phyloP scores from a whole-genome alignment of 768 basidiomycete genomes.

The Strobilomyces echinocephalus region DNA sequence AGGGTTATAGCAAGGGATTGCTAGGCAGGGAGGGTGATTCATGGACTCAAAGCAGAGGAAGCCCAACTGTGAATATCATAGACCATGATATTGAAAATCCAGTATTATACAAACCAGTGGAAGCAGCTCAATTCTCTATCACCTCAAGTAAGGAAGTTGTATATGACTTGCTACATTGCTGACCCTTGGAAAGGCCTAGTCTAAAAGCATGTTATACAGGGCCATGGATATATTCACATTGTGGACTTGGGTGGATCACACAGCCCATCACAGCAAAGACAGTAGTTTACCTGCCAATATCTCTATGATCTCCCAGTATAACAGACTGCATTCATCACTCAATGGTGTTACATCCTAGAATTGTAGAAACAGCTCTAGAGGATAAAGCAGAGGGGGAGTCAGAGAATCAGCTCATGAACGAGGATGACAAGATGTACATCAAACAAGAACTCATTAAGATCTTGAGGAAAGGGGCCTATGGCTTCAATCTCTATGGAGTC shows the following conservation, averaged over 20 bases:
- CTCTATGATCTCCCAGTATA: constrained; percentile 59
- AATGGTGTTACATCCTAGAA: constrained; percentile 61
- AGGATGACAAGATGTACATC: too few relatives aligned
- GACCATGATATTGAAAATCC: constrained; percentile 72
- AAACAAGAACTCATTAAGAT: too few relatives aligned
- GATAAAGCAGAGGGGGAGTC: too few relatives aligned
- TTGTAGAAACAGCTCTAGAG: too few relatives aligned
- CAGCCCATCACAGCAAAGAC: constrained; percentile 85
- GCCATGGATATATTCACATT: constrained; percentile 73
- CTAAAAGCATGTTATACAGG: constrained; percentile 85
- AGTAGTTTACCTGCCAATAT: constrained; percentile 59
- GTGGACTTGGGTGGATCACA: constrained; percentile 75
- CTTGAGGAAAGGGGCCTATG: too few relatives aligned
- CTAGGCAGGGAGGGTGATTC: too few relatives aligned
- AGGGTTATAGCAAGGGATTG: too few relatives aligned
- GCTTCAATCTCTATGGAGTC: too few relatives aligned
- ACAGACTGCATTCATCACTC: constrained; percentile 35
- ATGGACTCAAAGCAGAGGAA: too few relatives aligned
- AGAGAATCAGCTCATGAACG: too few relatives aligned
- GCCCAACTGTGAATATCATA: constrained; percentile 70
- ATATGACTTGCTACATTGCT: constrained; percentile 81
- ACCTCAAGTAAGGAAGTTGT: constrained; percentile 84
- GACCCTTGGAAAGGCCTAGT: constrained; percentile 78
- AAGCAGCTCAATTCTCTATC: constrained; percentile 50
- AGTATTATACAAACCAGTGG: constrained; percentile 34